Percentiles rank a stretch among this genome's conserved stretches.
phyloP scores from a whole-genome alignment of 2,329 filamentous ascomycete genomes.

The Fusarium guadeloupense region DNA sequence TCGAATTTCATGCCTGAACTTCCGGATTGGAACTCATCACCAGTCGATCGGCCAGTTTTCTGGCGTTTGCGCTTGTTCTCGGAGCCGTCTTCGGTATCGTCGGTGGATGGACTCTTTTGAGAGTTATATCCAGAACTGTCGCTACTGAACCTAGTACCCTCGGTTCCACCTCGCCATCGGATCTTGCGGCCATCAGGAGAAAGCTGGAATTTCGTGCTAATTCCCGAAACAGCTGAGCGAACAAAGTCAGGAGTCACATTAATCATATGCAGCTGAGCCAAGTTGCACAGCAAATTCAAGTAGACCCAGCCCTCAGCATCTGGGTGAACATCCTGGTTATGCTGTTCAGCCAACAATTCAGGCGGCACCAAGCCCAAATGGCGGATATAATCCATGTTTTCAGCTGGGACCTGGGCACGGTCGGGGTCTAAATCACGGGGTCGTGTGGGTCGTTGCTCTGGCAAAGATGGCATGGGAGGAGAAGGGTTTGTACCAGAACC shows the following conservation, averaged over 20 bases:
- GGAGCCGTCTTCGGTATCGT: conserved; percentile 57
- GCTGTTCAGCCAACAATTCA: conserved; percentile 58
- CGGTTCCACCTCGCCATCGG: conserved; percentile 76
- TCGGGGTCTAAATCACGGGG: conserved; percentile 81
- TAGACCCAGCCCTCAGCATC: conserved; percentile 83
- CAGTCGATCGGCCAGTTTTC: conserved; percentile 52
- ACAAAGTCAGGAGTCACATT: conserved; percentile 84
- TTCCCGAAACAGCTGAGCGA: conserved; percentile 73
- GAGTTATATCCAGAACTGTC: conserved; percentile 65
- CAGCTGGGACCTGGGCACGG: conserved; percentile 76
- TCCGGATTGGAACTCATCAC: conserved; percentile 48
- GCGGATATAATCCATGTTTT: conserved; percentile 83
- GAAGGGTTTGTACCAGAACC: conserved; percentile 52
- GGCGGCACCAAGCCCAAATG: conserved; percentile 75
- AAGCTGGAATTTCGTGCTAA: conserved; percentile 79
- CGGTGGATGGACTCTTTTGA: conserved; percentile 58
- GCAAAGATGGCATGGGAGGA: conserved; percentile 52
- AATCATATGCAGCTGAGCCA: conserved; percentile 86
- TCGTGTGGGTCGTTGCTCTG: conserved; percentile 80
- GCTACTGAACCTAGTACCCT: conserved; percentile 72
- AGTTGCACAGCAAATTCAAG: conserved; percentile 79
- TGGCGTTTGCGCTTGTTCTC: conserved; percentile 58
- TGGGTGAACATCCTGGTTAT: conserved; percentile 60
- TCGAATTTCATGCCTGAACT: conserved; percentile 53
- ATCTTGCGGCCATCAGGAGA: conserved; percentile 82